A percentile compares a stretch with the other conserved stretches of the same genome.
Evolutionary conservation across 495 filamentous ascomycete genomes (phyloP).

Genomic region (Penicillium verhagenii): DNA sequence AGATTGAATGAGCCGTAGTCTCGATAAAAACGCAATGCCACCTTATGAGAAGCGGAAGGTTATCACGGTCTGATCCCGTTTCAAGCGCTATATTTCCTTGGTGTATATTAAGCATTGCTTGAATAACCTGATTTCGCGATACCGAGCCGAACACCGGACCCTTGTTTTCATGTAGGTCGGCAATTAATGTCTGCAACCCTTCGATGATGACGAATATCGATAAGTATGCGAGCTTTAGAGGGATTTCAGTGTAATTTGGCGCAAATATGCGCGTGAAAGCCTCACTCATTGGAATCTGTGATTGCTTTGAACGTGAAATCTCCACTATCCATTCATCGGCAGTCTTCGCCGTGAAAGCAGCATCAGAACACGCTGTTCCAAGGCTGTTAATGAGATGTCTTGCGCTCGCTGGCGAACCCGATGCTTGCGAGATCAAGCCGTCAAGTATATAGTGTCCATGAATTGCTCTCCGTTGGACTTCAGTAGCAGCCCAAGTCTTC

Average conservation of each 20-base stretch:
- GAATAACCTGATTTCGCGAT: constrained; percentile 6
- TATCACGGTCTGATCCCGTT: background rate
- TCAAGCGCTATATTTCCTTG: background rate
- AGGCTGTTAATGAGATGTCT: constrained; percentile 18
- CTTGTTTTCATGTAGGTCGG: constrained; percentile 10
- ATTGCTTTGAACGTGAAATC: background rate
- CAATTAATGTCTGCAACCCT: constrained; percentile 11
- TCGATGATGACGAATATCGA: constrained; percentile 16
- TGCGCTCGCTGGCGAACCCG: constrained; percentile 16
- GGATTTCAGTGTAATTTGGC: background rate
- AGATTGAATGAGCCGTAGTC: constrained; percentile 5
- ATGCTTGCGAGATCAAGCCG: constrained; percentile 21
- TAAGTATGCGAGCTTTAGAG: constrained; percentile 7
- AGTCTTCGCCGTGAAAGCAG: constrained; percentile 15
- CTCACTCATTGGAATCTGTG: background rate
- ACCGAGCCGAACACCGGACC: constrained; percentile 7
- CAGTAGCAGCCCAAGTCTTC: constrained; percentile 13
- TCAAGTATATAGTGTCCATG: constrained; percentile 18
- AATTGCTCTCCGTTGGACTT: constrained; percentile 17
- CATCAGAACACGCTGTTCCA: constrained; percentile 12
- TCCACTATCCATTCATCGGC: constrained; percentile 17
- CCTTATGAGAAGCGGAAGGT: constrained; percentile 10
- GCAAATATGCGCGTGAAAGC: constrained; percentile 7
- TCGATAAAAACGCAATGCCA: constrained; percentile 19
- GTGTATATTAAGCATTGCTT: constrained; percentile 13